Base-by-base conservation (phyloP, 768 basidiomycete species). In the Tephrocybe rancida region DNA sequence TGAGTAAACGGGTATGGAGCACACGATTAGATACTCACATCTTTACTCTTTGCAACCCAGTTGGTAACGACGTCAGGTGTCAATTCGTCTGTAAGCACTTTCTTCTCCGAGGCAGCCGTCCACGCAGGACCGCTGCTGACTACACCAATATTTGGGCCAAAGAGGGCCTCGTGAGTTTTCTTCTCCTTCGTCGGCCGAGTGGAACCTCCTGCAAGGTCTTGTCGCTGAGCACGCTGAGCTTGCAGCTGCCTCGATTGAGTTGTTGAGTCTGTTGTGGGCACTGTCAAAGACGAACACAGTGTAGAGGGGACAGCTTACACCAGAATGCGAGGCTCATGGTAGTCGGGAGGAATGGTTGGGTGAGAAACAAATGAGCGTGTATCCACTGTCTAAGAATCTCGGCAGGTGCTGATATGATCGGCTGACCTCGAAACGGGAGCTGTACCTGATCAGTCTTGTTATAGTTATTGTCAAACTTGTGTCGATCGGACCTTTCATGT, bases 61-160 rank as follows among this genome's bases (percentile, higher is more conserved):
- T 70, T 69, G 64, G 82, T 86, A 58, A 98, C 87, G 39, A 90
- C 77, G 27, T 95, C 90, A 0, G 88, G 85, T 0, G 92, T 90
- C 38, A 97, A 79, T 61, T 85, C 84, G 61, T 92, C 89, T 34
- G 79, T 76, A 41, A 80, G 64, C 14, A 79, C 67, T 56, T 75
- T 82, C 77, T 88, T 92, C 67, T 88, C 87, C 46, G 74, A 74
- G 24, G 67, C 62, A 24, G 81, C 70, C 1, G 90, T 85, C 91
- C 91, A 93, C 0, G 82, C 70, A 8, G 91, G 90, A 0, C 84
- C 83, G 49, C 74, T 78, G 64, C 72, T 81, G 42, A 88, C 81
- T 46, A 87, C 79, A 9, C 95, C 95, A 52, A 97, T 90, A 67
- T 88, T 90, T 8, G 95, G 95, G 0, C 95, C 95, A 70, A 96